phyloP scores from a whole-genome alignment of 192 early-diverging fungal genomes.

The Kickxella alabastrina region DNA sequence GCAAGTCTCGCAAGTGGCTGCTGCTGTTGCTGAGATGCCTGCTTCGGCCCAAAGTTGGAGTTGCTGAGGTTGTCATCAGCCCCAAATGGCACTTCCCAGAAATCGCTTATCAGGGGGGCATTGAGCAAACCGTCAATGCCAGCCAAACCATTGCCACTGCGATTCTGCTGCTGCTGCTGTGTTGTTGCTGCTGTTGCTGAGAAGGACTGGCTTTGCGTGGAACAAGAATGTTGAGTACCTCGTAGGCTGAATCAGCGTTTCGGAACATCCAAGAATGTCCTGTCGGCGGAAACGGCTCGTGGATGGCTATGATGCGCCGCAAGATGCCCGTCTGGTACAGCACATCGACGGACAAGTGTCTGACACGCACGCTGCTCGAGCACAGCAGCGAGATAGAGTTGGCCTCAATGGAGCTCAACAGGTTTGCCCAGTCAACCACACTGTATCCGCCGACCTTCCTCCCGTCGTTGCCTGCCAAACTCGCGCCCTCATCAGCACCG shows the following conservation, averaged over 20 bases:
- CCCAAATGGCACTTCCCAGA: conserved; percentile 41
- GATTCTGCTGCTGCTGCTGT: not conserved
- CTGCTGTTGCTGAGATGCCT: not conserved
- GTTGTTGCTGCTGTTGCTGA: not conserved
- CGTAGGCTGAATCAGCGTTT: conserved; percentile 27
- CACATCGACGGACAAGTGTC: conserved; percentile 32
- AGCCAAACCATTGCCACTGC: not conserved
- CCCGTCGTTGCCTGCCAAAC: not conserved
- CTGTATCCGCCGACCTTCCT: conserved; percentile 16
- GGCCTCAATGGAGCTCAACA: conserved; percentile 38
- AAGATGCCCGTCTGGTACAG: conserved; percentile 35
- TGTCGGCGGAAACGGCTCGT: conserved; percentile 17
- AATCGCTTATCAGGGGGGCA: conserved; percentile 15
- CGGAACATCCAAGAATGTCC: conserved; percentile 29
- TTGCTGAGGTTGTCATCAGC: conserved; percentile 2
- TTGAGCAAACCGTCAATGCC: not conserved
- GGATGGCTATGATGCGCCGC: conserved; percentile 23
- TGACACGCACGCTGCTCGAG: conserved; percentile 34
- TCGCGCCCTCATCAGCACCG: not conserved
- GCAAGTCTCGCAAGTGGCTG: conserved; percentile 36
- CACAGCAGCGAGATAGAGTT: conserved; percentile 39
- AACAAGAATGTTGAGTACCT: conserved; percentile 37
- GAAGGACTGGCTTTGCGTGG: conserved; percentile 3
- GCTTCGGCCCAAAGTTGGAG: not conserved
- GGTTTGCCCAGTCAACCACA: conserved; percentile 28